phyloP scores from a whole-genome alignment of 768 basidiomycete genomes.

The Phylloporus arenicola region DNA sequence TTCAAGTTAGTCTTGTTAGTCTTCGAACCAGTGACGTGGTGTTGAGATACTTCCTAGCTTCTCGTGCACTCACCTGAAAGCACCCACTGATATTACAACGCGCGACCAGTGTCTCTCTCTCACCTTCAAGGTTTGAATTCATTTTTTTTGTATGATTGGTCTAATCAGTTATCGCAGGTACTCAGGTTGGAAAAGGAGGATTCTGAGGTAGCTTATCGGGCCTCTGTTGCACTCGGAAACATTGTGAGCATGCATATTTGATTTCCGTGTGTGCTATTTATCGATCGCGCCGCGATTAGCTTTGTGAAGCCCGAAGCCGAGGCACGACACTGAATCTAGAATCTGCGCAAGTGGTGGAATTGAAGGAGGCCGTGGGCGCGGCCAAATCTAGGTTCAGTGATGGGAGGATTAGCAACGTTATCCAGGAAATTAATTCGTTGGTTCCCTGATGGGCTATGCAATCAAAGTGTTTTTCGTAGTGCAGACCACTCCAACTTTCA shows the following conservation, averaged over 20 bases:
- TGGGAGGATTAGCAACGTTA: constrained; percentile 49
- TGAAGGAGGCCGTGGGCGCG: constrained; percentile 36
- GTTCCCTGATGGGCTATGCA: constrained; percentile 15
- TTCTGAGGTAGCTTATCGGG: constrained; percentile 65
- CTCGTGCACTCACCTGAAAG: constrained; percentile 52
- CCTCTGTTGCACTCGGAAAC: constrained; percentile 70
- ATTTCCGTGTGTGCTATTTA: background rate
- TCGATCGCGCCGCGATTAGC: constrained; percentile 32
- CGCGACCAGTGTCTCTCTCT: constrained; percentile 42
- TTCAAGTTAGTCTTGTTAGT: constrained; percentile 67
- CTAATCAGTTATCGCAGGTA: constrained; percentile 16
- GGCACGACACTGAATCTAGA: constrained; percentile 29
- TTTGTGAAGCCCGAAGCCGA: constrained; percentile 41
- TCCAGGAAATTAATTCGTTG: constrained; percentile 44
- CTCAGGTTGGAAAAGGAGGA: constrained; percentile 46
- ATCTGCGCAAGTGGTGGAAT: constrained; percentile 36
- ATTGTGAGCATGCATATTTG: constrained; percentile 39
- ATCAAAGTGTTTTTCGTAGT: background rate
- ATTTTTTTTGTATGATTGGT: background rate
- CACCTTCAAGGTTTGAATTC: constrained; percentile 40
- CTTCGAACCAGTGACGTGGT: background rate
- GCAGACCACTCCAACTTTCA: too few species aligned
- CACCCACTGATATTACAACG: constrained; percentile 35
- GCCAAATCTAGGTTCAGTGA: constrained; percentile 51
- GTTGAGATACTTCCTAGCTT: constrained; percentile 39